A percentile compares a stretch with the other conserved stretches of the same genome.
phyloP scores from a whole-genome alignment of 2,329 filamentous ascomycete genomes.

The Cladosporium colombiae region DNA sequence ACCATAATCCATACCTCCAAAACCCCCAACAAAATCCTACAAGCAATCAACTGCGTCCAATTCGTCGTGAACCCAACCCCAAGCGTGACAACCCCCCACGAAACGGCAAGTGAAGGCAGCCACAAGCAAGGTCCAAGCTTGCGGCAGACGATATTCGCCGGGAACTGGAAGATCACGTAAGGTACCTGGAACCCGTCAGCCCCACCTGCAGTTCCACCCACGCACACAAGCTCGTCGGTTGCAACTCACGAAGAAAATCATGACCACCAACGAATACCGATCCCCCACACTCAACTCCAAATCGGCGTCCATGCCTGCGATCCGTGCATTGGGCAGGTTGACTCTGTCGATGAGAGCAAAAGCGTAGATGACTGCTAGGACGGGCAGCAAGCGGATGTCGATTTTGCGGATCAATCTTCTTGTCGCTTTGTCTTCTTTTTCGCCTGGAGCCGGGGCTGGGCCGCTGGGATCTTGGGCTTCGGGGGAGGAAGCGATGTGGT shows the following conservation, averaged over 20 bases:
- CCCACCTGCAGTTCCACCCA: too few species aligned
- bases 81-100: slow-evolving; percentile 65
- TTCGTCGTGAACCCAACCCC: slow-evolving; percentile 62
- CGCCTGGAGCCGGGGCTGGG: slow-evolving; percentile 35
- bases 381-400: slow-evolving; percentile 26
- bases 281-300: slow-evolving; percentile 27
- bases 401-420: slow-evolving; percentile 24
- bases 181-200: slow-evolving; percentile 33
- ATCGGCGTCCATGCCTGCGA: slow-evolving; percentile 60
- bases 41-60: slow-evolving; percentile 55
- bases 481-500: slow-evolving; percentile 5
- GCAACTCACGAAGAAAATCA: slow-evolving; percentile 68
- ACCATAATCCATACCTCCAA: slow-evolving; percentile 51
- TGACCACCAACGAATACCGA: slow-evolving; percentile 50
- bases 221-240: too few species aligned
- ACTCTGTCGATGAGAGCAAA: slow-evolving; percentile 77
- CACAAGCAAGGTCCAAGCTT: slow-evolving; percentile 56
- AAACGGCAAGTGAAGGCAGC: slow-evolving; percentile 42
- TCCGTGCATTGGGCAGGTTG: slow-evolving; percentile 70
- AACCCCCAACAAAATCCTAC: slow-evolving; percentile 62
- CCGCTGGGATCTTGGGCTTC: slow-evolving; percentile 9
- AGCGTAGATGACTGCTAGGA: slow-evolving; percentile 55
- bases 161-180: slow-evolving; percentile 71
- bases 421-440: slow-evolving; percentile 21
- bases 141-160: slow-evolving; percentile 67